These are phyloP conservation scores for Gracilaria vermiculophylla DNA, from an alignment of 23 red algal species.

Conservation along the genomic window DNA sequence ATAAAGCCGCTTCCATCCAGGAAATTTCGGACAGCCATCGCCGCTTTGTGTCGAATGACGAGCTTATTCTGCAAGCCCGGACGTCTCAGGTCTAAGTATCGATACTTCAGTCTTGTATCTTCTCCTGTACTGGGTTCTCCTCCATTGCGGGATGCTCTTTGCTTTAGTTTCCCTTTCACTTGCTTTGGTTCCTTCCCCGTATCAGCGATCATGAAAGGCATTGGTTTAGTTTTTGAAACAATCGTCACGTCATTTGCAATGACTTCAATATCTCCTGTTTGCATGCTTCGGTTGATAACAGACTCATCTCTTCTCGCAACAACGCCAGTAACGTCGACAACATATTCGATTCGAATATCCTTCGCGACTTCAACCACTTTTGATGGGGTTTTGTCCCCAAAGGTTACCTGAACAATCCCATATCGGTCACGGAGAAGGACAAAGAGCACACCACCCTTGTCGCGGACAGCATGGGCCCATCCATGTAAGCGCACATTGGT, in stretches of 20 bases:
- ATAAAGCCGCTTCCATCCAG: conserved; percentile 87
- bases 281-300: conserved; percentile 79
- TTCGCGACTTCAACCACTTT: conserved; percentile 59
- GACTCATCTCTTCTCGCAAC: conserved; percentile 63
- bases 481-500: conserved; percentile 66
- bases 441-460: conserved; percentile 90
- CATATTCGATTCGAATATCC: conserved; percentile 87
- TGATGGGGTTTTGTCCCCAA: conserved; percentile 58
- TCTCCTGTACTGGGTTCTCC: conserved; percentile 22
- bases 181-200: conserved; percentile 22
- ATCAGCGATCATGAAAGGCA: conserved; percentile 88
- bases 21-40: conserved; percentile 71
- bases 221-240: conserved; percentile 62
- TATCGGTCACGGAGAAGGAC: conserved; percentile 91
- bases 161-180: conserved; percentile 13
- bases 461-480: conserved; percentile 96
- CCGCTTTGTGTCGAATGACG: conserved; percentile 68
- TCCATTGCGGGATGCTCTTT: not conserved
- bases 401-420: conserved; percentile 88
- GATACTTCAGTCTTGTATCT: conserved; percentile 75
- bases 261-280: conserved; percentile 89
- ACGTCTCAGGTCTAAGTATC: conserved; percentile 91
- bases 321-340: conserved; percentile 73
- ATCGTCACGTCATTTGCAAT: conserved; percentile 71
- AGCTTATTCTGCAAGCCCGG: conserved; percentile 75